Conservation (phyloP, 192 early-diverging fungal genomes). For the Diversispora epigaea region DNA sequence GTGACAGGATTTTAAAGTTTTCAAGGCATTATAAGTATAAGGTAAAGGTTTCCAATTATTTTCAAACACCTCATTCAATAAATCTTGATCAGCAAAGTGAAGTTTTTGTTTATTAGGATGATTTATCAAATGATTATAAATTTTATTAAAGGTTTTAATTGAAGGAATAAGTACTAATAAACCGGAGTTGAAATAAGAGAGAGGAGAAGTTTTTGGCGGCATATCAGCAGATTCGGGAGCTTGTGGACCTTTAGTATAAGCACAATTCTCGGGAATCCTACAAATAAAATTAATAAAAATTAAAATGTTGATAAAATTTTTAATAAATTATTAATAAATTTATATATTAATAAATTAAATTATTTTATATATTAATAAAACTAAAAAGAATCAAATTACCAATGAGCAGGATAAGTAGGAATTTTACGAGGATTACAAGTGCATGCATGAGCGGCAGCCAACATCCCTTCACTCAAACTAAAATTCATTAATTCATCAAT, state of each 20-base stretch:
- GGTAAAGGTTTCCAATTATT: constrained; percentile 43
- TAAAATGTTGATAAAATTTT: too few relatives aligned
- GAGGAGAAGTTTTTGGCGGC: constrained; percentile 1
- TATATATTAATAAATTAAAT: not conserved
- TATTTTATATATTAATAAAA: not conserved
- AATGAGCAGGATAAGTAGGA: constrained; percentile 40
- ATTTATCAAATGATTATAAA: constrained; percentile 31
- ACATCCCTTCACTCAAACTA: constrained; percentile 33
- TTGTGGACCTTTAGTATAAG: constrained; percentile 37
- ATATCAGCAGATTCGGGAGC: constrained; percentile 13
- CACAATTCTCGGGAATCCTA: constrained; percentile 43
- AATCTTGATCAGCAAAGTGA: constrained; percentile 54
- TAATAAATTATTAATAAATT: not conserved
- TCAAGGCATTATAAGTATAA: constrained; percentile 55
- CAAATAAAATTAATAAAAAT: not conserved
- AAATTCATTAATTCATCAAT: constrained; percentile 66
- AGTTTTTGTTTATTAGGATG: constrained; percentile 30
- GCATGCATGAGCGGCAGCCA: constrained; percentile 50
- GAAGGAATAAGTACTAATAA: constrained; percentile 46
- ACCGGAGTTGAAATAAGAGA: constrained; percentile 53
- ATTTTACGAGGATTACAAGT: constrained; percentile 48
- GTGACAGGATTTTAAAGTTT: constrained; percentile 43
- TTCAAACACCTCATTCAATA: constrained; percentile 49
- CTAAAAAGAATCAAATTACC: constrained; percentile 32
- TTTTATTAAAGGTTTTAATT: constrained; percentile 30